A percentile compares a stretch with the other conserved stretches of the same genome.
These are phyloP conservation scores for Grifola frondosa DNA, from an alignment of 1,284 basidiomycete genomes.

Conservation along the genomic window DNA sequence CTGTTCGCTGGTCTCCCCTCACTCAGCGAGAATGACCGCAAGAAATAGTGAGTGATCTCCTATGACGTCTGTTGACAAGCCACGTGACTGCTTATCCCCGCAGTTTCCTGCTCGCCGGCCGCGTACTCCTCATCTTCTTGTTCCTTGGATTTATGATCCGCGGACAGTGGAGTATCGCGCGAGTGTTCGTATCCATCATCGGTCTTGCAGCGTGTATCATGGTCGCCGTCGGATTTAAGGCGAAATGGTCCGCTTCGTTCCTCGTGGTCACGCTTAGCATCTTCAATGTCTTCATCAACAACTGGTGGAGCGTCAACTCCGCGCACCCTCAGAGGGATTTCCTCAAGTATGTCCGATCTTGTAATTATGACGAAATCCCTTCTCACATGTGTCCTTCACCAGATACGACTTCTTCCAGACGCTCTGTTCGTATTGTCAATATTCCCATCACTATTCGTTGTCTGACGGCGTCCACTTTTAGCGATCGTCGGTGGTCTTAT, in stretches of 20 bases:
- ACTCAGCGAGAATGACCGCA: slow-evolving; percentile 92
- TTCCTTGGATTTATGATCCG: slow-evolving; percentile 98
- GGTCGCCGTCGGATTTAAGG: slow-evolving; percentile 99
- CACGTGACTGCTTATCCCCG: slow-evolving; percentile 4
- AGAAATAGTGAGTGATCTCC: slow-evolving; percentile 82
- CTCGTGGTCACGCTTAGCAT: slow-evolving; percentile 88
- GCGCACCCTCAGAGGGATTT: slow-evolving; percentile 96
- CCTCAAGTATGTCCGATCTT: slow-evolving; percentile 68
- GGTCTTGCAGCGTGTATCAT: slow-evolving; percentile 92
- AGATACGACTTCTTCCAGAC: slow-evolving; percentile 96
- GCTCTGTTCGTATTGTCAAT: slow-evolving; percentile 58
- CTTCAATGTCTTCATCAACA: slow-evolving; percentile 99
- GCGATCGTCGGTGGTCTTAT: slow-evolving; percentile 97
- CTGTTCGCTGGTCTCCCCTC: slow-evolving; percentile 91
- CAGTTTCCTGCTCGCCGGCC: slow-evolving; percentile 95
- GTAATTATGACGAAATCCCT: not conserved
- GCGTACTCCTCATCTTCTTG: slow-evolving; percentile 97
- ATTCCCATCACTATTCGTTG: slow-evolving; percentile 2
- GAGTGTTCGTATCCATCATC: slow-evolving; percentile 84
- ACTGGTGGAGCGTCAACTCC: slow-evolving; percentile 96
- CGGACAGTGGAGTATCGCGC: slow-evolving; percentile 85
- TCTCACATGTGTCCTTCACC: slow-evolving; percentile 12
- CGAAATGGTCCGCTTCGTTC: slow-evolving; percentile 98
- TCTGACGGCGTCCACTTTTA: slow-evolving; percentile 31
- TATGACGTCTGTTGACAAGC: not conserved